These are phyloP conservation scores for Cyathus striatus DNA, from an alignment of 768 basidiomycete genomes.

Conservation along the genomic window DNA sequence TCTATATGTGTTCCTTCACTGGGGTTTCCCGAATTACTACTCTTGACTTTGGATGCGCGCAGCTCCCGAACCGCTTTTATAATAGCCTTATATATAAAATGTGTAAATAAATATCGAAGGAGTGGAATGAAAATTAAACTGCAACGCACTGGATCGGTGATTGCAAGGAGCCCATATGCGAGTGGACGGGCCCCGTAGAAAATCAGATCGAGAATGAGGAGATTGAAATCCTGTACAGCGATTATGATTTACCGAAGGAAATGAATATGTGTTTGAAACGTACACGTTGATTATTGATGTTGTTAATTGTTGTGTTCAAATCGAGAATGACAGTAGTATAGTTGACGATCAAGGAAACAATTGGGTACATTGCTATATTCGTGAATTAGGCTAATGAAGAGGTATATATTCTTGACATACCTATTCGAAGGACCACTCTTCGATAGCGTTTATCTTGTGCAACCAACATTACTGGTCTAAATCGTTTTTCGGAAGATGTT, in stretches of 20 bases:
- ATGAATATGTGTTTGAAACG: too few species aligned
- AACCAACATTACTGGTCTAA: background rate
- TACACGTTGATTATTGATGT: slow-evolving; percentile 8
- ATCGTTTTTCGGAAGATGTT: too few species aligned
- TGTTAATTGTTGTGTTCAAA: slow-evolving; percentile 10
- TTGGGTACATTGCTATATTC: slow-evolving; percentile 17
- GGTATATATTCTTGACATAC: too few species aligned
- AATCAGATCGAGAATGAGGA: slow-evolving; percentile 12
- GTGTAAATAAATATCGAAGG: too few species aligned
- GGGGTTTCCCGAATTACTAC: too few species aligned
- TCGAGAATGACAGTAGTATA: slow-evolving; percentile 13
- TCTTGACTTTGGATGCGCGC: too few species aligned
- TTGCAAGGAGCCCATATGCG: slow-evolving; percentile 11
- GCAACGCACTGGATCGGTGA: slow-evolving; percentile 11
- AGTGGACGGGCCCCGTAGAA: slow-evolving; percentile 11
- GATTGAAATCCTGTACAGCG: slow-evolving; percentile 8
- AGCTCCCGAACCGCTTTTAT: too few species aligned
- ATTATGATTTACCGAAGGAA: too few species aligned
- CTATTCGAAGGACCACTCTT: slow-evolving; percentile 9
- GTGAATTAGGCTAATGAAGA: too few species aligned
- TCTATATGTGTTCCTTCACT: too few species aligned
- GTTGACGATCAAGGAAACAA: slow-evolving; percentile 15
- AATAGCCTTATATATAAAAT: too few species aligned
- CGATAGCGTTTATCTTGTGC: slow-evolving; percentile 6
- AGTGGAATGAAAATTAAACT: too few species aligned